phyloP scores from a whole-genome alignment of 495 filamentous ascomycete genomes.

The Pyrenula massariospora region DNA sequence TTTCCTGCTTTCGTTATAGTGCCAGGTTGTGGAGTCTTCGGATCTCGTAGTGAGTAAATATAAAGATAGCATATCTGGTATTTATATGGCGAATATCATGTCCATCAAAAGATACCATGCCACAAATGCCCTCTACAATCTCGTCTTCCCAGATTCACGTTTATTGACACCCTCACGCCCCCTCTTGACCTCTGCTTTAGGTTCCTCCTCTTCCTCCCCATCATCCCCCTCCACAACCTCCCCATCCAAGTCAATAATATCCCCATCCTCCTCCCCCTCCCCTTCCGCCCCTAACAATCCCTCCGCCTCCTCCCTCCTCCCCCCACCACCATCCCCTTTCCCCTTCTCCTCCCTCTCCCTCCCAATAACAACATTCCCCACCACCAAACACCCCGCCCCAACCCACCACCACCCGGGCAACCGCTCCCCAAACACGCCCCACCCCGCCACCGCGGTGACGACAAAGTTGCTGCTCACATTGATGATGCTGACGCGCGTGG shows the following conservation, averaged over 20 bases:
- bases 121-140: no score
- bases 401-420: slow-evolving; percentile 79
- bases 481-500: slow-evolving; percentile 82
- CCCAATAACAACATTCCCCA: slow-evolving; percentile 84
- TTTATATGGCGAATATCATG: no score
- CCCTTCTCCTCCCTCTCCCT: slow-evolving; percentile 50
- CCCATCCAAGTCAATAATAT: not conserved
- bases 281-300: not conserved
- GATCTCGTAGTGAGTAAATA: no score
- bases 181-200: not conserved
- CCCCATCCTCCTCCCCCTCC: not conserved
- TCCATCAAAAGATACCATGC: no score
- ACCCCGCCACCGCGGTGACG: slow-evolving; percentile 75
- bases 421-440: slow-evolving; percentile 57
- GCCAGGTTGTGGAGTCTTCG: no score
- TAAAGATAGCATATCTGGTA: no score
- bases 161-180: not conserved
- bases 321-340: slow-evolving; percentile 71
- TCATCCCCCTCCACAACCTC: not conserved
- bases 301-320: slow-evolving; percentile 18
- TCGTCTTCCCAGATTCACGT: not conserved
- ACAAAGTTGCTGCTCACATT: slow-evolving; percentile 93
- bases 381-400: slow-evolving; percentile 73
- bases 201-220: not conserved
- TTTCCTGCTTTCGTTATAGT: no score